A percentile compares a stretch with the other conserved stretches of the same genome.
phyloP scores from a whole-genome alignment of 352 stramenopile genomes.

The Pythium sukuiense region DNA sequence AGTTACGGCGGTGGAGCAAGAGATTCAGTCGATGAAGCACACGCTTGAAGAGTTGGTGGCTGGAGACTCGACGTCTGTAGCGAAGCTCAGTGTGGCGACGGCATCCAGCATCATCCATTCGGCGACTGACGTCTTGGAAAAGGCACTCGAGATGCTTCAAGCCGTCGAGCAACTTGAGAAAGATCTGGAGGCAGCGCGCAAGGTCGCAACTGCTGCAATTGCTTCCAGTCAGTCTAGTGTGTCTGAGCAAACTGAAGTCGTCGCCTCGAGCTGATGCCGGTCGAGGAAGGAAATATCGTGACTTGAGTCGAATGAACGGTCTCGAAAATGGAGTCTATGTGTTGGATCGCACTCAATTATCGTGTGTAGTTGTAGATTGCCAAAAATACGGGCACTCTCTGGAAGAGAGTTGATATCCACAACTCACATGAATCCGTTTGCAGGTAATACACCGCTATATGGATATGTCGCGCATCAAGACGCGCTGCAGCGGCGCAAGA shows the following conservation, averaged over 20 bases:
- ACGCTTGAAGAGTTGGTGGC: slow-evolving; percentile 17
- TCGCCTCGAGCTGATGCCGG: slow-evolving; percentile 19
- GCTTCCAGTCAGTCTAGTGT: background rate
- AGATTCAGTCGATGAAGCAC: slow-evolving; percentile 38
- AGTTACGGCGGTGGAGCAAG: slow-evolving; percentile 47
- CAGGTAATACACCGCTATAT: background rate
- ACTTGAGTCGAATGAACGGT: background rate
- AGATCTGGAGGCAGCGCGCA: slow-evolving; percentile 8
- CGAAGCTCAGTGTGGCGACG: slow-evolving; percentile 52
- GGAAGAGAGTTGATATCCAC: background rate
- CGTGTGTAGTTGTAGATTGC: background rate
- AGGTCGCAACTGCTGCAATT: background rate
- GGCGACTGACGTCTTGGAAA: slow-evolving; percentile 53
- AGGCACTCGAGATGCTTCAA: slow-evolving; percentile 52
- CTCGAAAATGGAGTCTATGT: background rate
- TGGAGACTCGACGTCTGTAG: slow-evolving; percentile 32
- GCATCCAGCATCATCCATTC: slow-evolving; percentile 58
- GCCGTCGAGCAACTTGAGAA: slow-evolving; percentile 41
- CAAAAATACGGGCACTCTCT: background rate
- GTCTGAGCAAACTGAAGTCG: slow-evolving; percentile 8
- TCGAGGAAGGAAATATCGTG: slow-evolving; percentile 2
- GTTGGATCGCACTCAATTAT: slow-evolving; percentile 1
- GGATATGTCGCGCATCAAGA: background rate
- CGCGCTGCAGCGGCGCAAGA: slow-evolving; percentile 27
- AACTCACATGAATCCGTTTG: slow-evolving; percentile 9